A percentile compares a stretch with the other conserved stretches of the same genome.
Evolutionary conservation across 805 yeast genomes (phyloP).

Genomic region (Debaryomyces castellii): DNA sequence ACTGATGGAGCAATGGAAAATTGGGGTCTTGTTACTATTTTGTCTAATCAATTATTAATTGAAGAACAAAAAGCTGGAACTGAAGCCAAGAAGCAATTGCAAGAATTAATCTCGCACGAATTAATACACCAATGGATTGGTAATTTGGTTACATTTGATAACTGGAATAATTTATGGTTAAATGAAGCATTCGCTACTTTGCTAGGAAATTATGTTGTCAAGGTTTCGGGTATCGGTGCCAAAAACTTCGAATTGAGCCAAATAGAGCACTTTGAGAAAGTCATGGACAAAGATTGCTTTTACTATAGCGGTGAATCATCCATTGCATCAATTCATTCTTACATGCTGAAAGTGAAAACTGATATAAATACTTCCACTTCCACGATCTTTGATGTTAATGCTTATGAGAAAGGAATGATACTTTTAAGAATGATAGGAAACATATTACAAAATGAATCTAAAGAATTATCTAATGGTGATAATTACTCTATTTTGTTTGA

Average conservation of each 20-base stretch:
- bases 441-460: conserved; percentile 31
- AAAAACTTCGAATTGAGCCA: conserved; percentile 10
- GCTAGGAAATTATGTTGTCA: conserved; percentile 52
- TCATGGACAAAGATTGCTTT: conserved; percentile 37
- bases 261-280: conserved; percentile 20
- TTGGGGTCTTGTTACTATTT: conserved; percentile 65
- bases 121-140: conserved; percentile 83
- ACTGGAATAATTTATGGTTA: conserved; percentile 70
- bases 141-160: conserved; percentile 61
- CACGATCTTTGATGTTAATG: conserved; percentile 47
- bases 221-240: conserved; percentile 14
- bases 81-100: conserved; percentile 30
- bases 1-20: conserved; percentile 83
- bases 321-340: conserved; percentile 35
- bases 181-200: conserved; percentile 80
- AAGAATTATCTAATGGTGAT: conserved; percentile 6
- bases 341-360: conserved; percentile 29
- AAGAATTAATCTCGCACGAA: conserved; percentile 68
- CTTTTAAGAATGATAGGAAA: conserved; percentile 53
- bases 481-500: conserved; percentile 27
- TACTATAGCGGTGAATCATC: conserved; percentile 10
- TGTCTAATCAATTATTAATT: conserved; percentile 45
- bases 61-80: conserved; percentile 20
- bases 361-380: conserved; percentile 22
- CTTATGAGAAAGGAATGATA: conserved; percentile 62